A percentile compares a stretch with the other conserved stretches of the same genome.
phyloP scores from a whole-genome alignment of 768 basidiomycete species.

The Pulveroboletus ravenelii region DNA sequence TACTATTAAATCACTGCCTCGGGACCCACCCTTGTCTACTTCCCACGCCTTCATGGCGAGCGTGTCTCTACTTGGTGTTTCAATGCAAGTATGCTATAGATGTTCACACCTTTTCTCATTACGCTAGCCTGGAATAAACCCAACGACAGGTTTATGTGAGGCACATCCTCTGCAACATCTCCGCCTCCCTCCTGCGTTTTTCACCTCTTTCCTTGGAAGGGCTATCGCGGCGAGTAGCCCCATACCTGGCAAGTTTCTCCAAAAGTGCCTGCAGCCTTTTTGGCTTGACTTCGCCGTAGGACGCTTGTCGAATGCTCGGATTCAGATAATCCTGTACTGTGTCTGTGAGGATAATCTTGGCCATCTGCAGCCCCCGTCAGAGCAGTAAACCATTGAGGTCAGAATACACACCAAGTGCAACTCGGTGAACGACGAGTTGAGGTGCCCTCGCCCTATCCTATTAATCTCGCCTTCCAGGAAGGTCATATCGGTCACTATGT shows the following conservation, averaged over 20 bases:
- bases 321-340: slow-evolving; percentile 77
- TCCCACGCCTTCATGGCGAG: slow-evolving; percentile 13
- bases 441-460: slow-evolving; percentile 64
- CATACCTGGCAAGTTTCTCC: slow-evolving; percentile 73
- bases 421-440: slow-evolving; percentile 72
- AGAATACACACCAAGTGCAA: slow-evolving; percentile 60
- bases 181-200: slow-evolving; percentile 71
- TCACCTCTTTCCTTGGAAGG: slow-evolving; percentile 63
- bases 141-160: slow-evolving; percentile 15
- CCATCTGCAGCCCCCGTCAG: slow-evolving; percentile 43
- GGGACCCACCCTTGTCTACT: slow-evolving; percentile 21
- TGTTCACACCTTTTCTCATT: slow-evolving; percentile 7
- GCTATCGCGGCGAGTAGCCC: slow-evolving; percentile 55
- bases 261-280: slow-evolving; percentile 69
- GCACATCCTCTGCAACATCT: slow-evolving; percentile 61
- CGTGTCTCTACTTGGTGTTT: slow-evolving; percentile 3
- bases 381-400: neutral
- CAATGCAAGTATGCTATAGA: slow-evolving; percentile 19
- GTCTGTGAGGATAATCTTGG: slow-evolving; percentile 67
- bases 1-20: slow-evolving; percentile 34
- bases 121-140: slow-evolving; percentile 6
- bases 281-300: slow-evolving; percentile 61
- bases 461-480: slow-evolving; percentile 88
- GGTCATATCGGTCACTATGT: slow-evolving; percentile 79
- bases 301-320: slow-evolving; percentile 61